These are phyloP conservation scores for Blastomyces parvus DNA, from an alignment of 2,329 filamentous ascomycete genomes.

Conservation along the genomic window DNA sequence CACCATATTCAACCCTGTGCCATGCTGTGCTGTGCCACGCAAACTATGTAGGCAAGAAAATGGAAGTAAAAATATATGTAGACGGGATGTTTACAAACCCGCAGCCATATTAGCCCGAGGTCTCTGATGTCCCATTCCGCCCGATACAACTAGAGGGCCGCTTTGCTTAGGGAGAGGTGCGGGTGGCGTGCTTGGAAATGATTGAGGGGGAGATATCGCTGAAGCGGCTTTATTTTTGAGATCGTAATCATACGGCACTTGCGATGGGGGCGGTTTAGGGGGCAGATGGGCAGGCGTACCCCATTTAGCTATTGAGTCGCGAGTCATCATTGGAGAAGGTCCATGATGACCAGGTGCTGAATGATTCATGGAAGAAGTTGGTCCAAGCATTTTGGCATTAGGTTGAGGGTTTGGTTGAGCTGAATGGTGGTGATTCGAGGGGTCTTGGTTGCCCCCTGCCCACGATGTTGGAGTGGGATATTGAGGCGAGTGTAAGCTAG, in stretches of 20 bases:
- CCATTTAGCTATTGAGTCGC: conserved; percentile 41
- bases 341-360: conserved; percentile 20
- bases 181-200: conserved; percentile 15
- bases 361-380: conserved; percentile 13
- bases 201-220: conserved; percentile 15
- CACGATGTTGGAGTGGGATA: neutral
- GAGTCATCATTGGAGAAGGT: conserved; percentile 13
- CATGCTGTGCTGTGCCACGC: neutral
- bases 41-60: neutral
- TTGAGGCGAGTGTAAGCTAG: neutral
- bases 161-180: conserved; percentile 21
- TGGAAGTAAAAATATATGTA: neutral
- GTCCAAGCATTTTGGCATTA: conserved; percentile 15
- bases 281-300: conserved; percentile 43
- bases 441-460: neutral
- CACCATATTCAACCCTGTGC: neutral
- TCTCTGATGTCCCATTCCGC: conserved; percentile 9
- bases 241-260: conserved; percentile 35
- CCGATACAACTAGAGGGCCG: conserved; percentile 20
- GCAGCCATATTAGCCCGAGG: conserved; percentile 1
- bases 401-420: neutral
- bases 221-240: conserved; percentile 26
- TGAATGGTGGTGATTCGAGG: neutral
- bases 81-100: neutral
- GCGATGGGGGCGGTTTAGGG: conserved; percentile 42